Percentiles rank a stretch among this genome's conserved stretches.
Evolutionary conservation across 2,329 filamentous ascomycete species (phyloP).

Genomic region (Nigrospora sphaerica): DNA sequence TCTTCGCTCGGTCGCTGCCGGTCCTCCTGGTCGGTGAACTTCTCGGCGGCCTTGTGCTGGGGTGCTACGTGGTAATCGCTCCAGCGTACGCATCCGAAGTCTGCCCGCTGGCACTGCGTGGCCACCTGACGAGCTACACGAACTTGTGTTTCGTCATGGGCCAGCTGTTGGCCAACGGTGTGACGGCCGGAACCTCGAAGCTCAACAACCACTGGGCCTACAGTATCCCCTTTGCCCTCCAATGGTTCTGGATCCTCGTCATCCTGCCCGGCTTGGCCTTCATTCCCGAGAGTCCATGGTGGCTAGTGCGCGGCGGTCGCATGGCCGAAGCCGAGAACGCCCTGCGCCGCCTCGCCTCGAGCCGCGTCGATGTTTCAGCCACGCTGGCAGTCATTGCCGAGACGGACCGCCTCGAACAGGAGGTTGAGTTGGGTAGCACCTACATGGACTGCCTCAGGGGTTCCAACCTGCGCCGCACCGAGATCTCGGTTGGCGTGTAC

Average conservation of each 20-base stretch:
- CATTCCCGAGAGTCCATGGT: constrained; percentile 43
- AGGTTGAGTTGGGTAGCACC: constrained; percentile 37
- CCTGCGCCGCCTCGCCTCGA: constrained; percentile 35
- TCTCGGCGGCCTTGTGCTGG: constrained; percentile 53
- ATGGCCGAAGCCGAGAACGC: constrained; percentile 31
- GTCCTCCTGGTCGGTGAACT: constrained; percentile 55
- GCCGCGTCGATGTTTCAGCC: constrained; percentile 37
- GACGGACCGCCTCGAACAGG: constrained; percentile 49
- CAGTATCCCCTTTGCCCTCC: constrained; percentile 39
- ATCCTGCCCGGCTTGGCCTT: constrained; percentile 37
- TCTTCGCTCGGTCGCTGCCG: constrained; percentile 49
- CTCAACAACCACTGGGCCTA: constrained; percentile 40
- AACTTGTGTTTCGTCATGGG: constrained; percentile 58
- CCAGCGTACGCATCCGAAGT: constrained; percentile 56
- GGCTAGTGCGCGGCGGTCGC: constrained; percentile 36
- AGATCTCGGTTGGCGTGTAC: constrained; percentile 54
- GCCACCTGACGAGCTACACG: constrained; percentile 50
- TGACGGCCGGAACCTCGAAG: constrained; percentile 33
- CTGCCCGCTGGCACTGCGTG: constrained; percentile 49
- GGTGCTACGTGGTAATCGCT: constrained; percentile 51
- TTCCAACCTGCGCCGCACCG: constrained; percentile 42
- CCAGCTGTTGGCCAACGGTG: constrained; percentile 46
- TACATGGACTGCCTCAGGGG: constrained; percentile 45
- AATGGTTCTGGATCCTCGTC: constrained; percentile 42
- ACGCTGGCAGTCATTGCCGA: constrained; percentile 49